Conservation (phyloP, 1,139 yeast genomes). For the Sugiyamaella xylanicola region DNA sequence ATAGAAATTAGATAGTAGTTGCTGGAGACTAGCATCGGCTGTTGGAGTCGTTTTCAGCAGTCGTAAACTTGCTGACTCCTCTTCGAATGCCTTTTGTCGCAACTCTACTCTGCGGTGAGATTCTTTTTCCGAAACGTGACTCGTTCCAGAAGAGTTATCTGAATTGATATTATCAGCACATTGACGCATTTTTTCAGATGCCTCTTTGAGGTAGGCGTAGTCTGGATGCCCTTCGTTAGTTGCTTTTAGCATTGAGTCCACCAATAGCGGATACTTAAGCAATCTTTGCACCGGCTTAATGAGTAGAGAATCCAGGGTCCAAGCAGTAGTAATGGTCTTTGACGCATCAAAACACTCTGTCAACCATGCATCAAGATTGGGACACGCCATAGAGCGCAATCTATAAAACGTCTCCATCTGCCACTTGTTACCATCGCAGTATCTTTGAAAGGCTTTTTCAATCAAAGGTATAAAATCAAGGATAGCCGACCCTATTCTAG, state of each 20-base stretch:
- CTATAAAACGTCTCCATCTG: conserved; percentile 40
- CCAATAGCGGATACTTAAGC: conserved; percentile 46
- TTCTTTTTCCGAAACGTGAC: too few relatives aligned
- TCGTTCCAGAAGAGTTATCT: conserved; percentile 10
- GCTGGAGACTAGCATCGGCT: conserved; percentile 33
- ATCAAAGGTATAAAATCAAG: conserved; percentile 39
- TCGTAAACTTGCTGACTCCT: conserved; percentile 24
- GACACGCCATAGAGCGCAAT: conserved; percentile 34
- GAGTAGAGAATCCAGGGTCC: conserved; percentile 47
- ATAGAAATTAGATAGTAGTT: conserved; percentile 29
- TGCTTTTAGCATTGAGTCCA: conserved; percentile 36
- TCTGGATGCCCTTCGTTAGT: conserved; percentile 41
- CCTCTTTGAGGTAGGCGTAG: conserved; percentile 35
- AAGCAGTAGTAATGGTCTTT: conserved; percentile 41
- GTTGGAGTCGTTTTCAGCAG: conserved; percentile 26
- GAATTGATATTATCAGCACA: conserved; percentile 40
- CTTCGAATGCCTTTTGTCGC: conserved; percentile 20
- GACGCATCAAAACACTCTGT: conserved; percentile 36
- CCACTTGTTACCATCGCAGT: conserved; percentile 39
- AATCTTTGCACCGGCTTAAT: conserved; percentile 50
- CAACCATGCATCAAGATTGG: conserved; percentile 41
- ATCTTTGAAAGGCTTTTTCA: conserved; percentile 39
- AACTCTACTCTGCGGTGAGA: background rate
- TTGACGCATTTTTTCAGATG: conserved; percentile 33
- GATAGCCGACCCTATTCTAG: conserved; percentile 41